Evolutionary conservation across 768 basidiomycete genomes (phyloP).

Genomic region (Phylloporus rhodoxanthus): DNA sequence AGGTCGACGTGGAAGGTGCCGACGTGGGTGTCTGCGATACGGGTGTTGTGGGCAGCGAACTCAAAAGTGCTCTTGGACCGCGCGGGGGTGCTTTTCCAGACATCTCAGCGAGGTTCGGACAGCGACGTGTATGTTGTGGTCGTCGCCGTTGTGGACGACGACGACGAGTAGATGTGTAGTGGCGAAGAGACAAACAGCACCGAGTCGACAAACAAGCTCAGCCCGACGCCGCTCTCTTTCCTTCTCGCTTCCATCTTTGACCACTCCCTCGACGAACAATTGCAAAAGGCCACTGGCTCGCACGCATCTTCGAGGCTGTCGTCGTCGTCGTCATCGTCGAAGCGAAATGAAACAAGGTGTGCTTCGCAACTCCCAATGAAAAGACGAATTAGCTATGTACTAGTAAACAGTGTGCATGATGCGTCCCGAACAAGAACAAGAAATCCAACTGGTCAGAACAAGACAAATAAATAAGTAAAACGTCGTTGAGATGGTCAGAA

Average conservation of each 20-base stretch:
- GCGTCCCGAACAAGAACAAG: background rate
- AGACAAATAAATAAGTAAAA: background rate
- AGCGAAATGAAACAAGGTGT: background rate
- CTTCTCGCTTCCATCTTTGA: slow-evolving; percentile 12
- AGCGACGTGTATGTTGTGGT: slow-evolving; percentile 4
- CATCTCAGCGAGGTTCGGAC: slow-evolving; percentile 36
- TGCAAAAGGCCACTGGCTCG: background rate
- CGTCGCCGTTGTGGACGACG: slow-evolving; percentile 23
- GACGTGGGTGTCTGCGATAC: slow-evolving; percentile 29
- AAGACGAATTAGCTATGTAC: background rate
- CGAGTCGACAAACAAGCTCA: slow-evolving; percentile 14
- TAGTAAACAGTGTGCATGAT: background rate
- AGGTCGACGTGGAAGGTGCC: slow-evolving; percentile 31
- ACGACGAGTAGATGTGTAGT: slow-evolving; percentile 10
- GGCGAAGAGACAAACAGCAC: slow-evolving; percentile 18
- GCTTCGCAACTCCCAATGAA: background rate
- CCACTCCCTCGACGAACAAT: too few species aligned
- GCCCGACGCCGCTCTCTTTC: background rate
- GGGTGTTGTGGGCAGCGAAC: slow-evolving; percentile 34
- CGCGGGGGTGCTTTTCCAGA: slow-evolving; percentile 74
- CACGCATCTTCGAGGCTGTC: background rate
- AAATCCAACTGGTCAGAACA: background rate
- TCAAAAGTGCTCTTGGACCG: slow-evolving; percentile 65
- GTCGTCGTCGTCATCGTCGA: background rate
- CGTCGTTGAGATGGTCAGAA: background rate